Percentiles rank a stretch among this genome's conserved stretches.
phyloP scores from a whole-genome alignment of 2,329 filamentous ascomycete genomes.

The Exophiala mesophila region DNA sequence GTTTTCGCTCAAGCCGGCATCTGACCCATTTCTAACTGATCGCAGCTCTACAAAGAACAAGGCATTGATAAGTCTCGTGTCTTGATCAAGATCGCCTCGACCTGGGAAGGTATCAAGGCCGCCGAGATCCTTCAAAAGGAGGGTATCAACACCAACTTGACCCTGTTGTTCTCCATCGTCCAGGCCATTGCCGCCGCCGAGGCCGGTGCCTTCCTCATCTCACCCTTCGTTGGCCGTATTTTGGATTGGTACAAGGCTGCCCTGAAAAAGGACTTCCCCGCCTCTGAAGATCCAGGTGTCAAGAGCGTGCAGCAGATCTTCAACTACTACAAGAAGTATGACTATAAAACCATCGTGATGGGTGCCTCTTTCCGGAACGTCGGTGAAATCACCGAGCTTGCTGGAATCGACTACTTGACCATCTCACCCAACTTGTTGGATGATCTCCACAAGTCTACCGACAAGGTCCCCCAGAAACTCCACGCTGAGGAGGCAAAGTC shows the following conservation, averaged over 20 bases:
- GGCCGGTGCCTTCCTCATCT: slow-evolving; percentile 95
- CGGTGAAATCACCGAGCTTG: slow-evolving; percentile 96
- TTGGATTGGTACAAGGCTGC: slow-evolving; percentile 99
- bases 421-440: slow-evolving; percentile 95
- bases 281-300: slow-evolving; percentile 92
- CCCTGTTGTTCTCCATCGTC: slow-evolving; percentile 92
- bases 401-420: slow-evolving; percentile 97
- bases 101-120: slow-evolving; percentile 99
- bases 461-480: slow-evolving; percentile 86
- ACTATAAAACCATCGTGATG: slow-evolving; percentile 99
- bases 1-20: too few relatives aligned
- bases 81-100: slow-evolving; percentile 98
- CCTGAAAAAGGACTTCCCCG: slow-evolving; percentile 86
- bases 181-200: slow-evolving; percentile 96
- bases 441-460: slow-evolving; percentile 81
- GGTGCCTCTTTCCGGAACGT: slow-evolving; percentile 95
- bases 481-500: slow-evolving; percentile 60
- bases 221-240: slow-evolving; percentile 97
- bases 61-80: slow-evolving; percentile 91
- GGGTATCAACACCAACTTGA: slow-evolving; percentile 97
- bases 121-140: slow-evolving; percentile 93
- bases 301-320: slow-evolving; percentile 88
- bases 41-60: slow-evolving; percentile 84
- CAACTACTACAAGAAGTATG: slow-evolving; percentile 99
- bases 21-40: not conserved